Percentiles rank a stretch among this genome's conserved stretches.
Conservation (phyloP, 2,329 filamentous ascomycete species). For the Thelonectria olida region DNA sequence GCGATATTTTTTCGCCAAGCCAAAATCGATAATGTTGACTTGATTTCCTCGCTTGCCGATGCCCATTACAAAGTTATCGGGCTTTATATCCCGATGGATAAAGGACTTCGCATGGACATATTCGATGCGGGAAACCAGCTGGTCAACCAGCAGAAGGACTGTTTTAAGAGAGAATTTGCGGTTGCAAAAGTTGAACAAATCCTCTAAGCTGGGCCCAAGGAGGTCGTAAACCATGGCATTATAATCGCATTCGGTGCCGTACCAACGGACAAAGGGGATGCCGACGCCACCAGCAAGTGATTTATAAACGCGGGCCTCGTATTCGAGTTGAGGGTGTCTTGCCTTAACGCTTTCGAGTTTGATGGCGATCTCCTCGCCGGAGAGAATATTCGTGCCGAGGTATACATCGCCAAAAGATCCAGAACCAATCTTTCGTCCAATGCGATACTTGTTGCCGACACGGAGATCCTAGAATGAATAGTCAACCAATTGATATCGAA, state of each 20-base stretch:
- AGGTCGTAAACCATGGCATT: constrained; percentile 36
- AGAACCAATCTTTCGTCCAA: constrained; percentile 30
- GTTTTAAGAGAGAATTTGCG: constrained; percentile 35
- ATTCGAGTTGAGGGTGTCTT: constrained; percentile 7
- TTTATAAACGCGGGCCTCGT: constrained; percentile 27
- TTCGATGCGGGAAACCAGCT: constrained; percentile 30
- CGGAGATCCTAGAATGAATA: too few species aligned
- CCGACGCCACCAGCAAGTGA: constrained; percentile 19
- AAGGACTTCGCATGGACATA: constrained; percentile 26
- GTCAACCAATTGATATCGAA: too few species aligned
- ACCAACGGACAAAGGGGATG: constrained; percentile 31
- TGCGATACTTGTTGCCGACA: constrained; percentile 31
- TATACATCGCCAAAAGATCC: constrained; percentile 35
- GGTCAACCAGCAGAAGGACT: constrained; percentile 33
- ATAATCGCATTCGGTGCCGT: constrained; percentile 31
- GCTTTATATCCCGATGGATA: constrained; percentile 36
- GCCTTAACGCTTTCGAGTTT: constrained; percentile 26
- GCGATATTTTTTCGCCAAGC: constrained; percentile 21
- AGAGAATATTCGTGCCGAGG: constrained; percentile 30
- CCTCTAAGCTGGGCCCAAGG: constrained; percentile 72
- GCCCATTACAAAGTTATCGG: constrained; percentile 36
- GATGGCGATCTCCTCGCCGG: constrained; percentile 48
- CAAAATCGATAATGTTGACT: constrained; percentile 33
- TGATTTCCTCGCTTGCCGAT: constrained; percentile 27
- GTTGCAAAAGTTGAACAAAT: constrained; percentile 57